These are phyloP conservation scores for Kuraishia cidri DNA, from an alignment of 805 yeast genomes.

Conservation along the genomic window DNA sequence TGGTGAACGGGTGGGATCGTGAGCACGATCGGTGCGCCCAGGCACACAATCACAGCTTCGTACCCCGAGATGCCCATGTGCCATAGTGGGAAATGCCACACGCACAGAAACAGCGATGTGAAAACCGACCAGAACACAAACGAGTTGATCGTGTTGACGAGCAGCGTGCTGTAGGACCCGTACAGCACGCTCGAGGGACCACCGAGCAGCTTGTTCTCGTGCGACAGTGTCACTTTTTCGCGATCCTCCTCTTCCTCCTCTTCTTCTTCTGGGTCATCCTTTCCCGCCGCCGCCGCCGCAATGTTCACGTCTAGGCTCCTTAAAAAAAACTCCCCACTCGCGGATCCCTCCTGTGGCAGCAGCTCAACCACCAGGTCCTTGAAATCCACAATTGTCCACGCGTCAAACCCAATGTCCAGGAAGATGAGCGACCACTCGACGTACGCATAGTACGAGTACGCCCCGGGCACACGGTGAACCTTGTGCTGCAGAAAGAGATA, in stretches of 20 bases:
- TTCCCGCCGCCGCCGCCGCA: neutral
- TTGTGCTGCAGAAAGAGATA: constrained; percentile 91
- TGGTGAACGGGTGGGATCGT: constrained; percentile 21
- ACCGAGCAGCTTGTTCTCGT: constrained; percentile 1
- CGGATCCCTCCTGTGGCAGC: constrained; percentile 9
- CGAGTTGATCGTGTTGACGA: constrained; percentile 48
- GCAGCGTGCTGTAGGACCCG: constrained; percentile 23
- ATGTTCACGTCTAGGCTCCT: neutral
- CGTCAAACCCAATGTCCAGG: constrained; percentile 78
- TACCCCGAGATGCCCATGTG: constrained; percentile 96
- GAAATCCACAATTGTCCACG: constrained; percentile 71
- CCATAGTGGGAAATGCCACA: constrained; percentile 98
- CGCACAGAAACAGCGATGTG: constrained; percentile 74
- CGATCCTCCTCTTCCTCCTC: neutral
- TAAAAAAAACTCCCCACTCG: constrained; percentile 2
- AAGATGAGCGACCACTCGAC: constrained; percentile 89
- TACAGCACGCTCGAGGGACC: neutral
- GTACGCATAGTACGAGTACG: constrained; percentile 90
- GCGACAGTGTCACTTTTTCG: neutral
- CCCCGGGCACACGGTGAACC: constrained; percentile 82
- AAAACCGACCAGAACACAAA: constrained; percentile 79
- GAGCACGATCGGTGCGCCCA: constrained; percentile 51
- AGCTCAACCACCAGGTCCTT: constrained; percentile 43
- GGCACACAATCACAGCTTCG: constrained; percentile 59
- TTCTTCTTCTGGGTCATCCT: neutral